Base-by-base conservation (phyloP, 306 rosid species). In the Vachellia collinsii region DNA sequence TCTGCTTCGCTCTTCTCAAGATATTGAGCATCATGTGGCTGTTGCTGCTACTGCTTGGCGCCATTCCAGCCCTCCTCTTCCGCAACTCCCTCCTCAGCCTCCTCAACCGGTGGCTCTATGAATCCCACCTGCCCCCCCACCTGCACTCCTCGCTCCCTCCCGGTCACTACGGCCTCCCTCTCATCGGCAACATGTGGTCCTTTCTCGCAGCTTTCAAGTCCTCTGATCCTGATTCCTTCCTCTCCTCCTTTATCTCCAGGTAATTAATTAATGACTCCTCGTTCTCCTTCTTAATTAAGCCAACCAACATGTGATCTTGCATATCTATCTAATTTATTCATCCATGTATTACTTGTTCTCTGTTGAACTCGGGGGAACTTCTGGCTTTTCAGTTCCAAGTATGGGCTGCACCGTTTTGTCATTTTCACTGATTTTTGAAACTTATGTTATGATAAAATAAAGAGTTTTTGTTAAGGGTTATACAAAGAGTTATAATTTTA, bases 121-220 rank as follows among this genome's bases (percentile, higher is more conserved):
- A 92, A 64, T 83, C 82, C 16, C 78, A 69, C 75, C 68, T 94
- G 77, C 93, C 97, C 36, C 86, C 54, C 8, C 85, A 67, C 79
- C 88, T 82, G 80, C 84, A 84, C 81, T 80, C 80, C 59, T 80
- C 80, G 53, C 87, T 94, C 10, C 98, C 98, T 9, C 98, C 98
- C 0, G 98, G 98, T 39, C 93, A 94, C 79, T 70, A 92, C 85
- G 98, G 98, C 0, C 90, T 88, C 93, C 98, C 97, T 71, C 86
- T 91, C 92, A 84, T 94, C 41, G 98, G 98, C 59, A 94, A 92
- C 66, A 94, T 94, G 98, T 94, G 97, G 98, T 81, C 97, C 85
- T 94, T 94, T 80, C 97, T 94, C 50, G 43, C 65, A 63, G 98
- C 98, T 63, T 94, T 94, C 97, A 94, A 94, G 87, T 89, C 97